Evolutionary conservation across 495 filamentous ascomycete species (phyloP).

Genomic region (Trichocladium antarcticum): DNA sequence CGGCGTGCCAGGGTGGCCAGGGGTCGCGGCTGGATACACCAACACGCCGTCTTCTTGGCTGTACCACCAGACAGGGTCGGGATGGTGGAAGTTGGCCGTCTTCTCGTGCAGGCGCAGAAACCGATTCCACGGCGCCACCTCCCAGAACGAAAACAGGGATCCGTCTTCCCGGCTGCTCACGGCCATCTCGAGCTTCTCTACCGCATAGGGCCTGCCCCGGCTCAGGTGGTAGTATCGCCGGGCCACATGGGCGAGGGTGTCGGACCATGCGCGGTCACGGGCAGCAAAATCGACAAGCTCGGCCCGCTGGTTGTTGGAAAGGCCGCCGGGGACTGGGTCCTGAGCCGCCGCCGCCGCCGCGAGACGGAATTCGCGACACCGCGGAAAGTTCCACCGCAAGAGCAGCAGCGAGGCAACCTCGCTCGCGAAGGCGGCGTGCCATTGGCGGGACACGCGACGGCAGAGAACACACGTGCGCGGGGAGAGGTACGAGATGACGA

Average conservation of each 20-base stretch:
- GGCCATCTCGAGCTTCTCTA: conserved; percentile 38
- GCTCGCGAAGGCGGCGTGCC: conserved; percentile 45
- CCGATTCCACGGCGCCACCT: conserved; percentile 46
- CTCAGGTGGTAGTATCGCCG: conserved; percentile 47
- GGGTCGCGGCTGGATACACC: conserved; percentile 37
- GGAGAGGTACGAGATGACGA: conserved; percentile 41
- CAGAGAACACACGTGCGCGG: conserved; percentile 43
- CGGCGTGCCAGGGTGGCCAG: conserved; percentile 18
- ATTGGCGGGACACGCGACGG: conserved; percentile 45
- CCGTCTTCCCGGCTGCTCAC: conserved; percentile 8
- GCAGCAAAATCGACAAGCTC: conserved; percentile 45
- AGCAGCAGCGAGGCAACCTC: conserved; percentile 35
- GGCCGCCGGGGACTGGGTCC: not conserved
- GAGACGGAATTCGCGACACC: conserved; percentile 43
- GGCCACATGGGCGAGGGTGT: conserved; percentile 43
- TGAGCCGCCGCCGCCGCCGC: conserved; percentile 10
- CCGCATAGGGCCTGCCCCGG: conserved; percentile 36
- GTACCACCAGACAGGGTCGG: conserved; percentile 50
- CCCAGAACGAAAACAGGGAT: conserved; percentile 34
- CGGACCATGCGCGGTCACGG: conserved; percentile 26
- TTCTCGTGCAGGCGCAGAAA: conserved; percentile 40
- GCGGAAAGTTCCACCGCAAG: conserved; percentile 43
- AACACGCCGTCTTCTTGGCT: conserved; percentile 45
- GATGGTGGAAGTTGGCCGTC: conserved; percentile 36
- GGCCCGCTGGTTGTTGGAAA: conserved; percentile 29